Evolutionary conservation across 768 basidiomycete species (phyloP), one percentile per base, ranked within the genome.

Genomic region (Tulasnella sp.): DNA sequence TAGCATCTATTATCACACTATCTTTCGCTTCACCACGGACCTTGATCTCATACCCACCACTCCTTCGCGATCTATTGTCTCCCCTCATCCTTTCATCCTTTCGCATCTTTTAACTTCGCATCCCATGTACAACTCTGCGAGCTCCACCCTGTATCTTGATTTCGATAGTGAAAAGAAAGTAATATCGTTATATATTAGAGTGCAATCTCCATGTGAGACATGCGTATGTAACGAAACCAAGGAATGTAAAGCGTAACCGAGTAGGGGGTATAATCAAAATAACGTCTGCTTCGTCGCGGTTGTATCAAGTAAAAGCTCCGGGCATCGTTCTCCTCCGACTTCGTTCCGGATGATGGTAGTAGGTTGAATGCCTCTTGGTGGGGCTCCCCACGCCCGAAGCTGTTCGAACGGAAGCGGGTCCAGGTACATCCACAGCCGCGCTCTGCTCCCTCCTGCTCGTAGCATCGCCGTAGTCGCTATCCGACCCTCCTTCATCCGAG

Each of bases 341-440:
- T 13, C 76, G 85, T 82, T 95, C 94, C 0, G 94, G 94, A 83
- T 94, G 94, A 83, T 94, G 94, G 81, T 91, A 95, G 81, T 94
- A 94, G 37, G 92, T 94, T 44, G 89, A 88, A 83, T 93, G 91
- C 39, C 92, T 86, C 80, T 89, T 90, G 77, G 85, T 83, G 78
- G 86, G 82, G 23, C 87, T 85, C n/a, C 86, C 85, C 15, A 78
- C 23, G 20, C 72, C 39, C 20, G 79, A 79, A 71, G 83, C 82
- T 11, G 80, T 82, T 61, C 77, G 82, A 57, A 76, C 81, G 73
- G 81, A 83, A 61, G 82, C 84, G 39, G 20, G 42, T 46, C 29
- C 75, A 23, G 71, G 77, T 26, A 48, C 71, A 26, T 51, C 70
- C 44, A 32, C 44, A 55, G 70, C 55, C 39, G 70, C 57, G 20